A percentile compares a stretch with the other conserved stretches of the same genome.
Evolutionary conservation across 2,329 filamentous ascomycete genomes (phyloP).

Genomic region (Aureobasidium namibiae): DNA sequence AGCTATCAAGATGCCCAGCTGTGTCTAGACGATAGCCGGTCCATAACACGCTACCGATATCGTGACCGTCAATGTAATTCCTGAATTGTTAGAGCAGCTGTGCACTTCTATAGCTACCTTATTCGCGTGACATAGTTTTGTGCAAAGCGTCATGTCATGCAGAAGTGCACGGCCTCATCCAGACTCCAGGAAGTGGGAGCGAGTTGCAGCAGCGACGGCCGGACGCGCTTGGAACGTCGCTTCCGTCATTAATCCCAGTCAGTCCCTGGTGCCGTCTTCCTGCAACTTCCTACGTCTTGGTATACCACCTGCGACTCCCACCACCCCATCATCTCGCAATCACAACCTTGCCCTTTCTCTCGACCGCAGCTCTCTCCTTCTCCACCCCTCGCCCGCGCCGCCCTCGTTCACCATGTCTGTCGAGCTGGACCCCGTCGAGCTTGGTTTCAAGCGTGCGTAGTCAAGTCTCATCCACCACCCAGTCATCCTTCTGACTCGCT

Average conservation of each 20-base stretch:
- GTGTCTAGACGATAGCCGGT: too few relatives aligned
- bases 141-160: too few relatives aligned
- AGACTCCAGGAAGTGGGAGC: neutral
- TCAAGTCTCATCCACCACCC: neutral
- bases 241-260: conserved; percentile 1
- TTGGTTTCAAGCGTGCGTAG: conserved; percentile 82
- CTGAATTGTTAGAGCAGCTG: too few relatives aligned
- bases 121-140: too few relatives aligned
- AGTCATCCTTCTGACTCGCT: conserved; percentile 8
- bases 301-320: neutral
- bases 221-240: neutral
- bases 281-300: neutral
- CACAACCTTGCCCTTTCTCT: neutral
- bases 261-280: neutral
- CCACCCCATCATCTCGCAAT: neutral
- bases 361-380: neutral
- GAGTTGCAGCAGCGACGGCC: neutral
- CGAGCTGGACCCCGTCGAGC: conserved; percentile 83
- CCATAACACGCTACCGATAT: too few relatives aligned
- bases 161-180: neutral
- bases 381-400: neutral
- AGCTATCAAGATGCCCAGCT: too few relatives aligned
- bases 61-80: too few relatives aligned
- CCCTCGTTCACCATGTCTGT: conserved; percentile 66
- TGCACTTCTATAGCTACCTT: too few relatives aligned